Evolutionary conservation across 164 flowering plant species (phyloP).

Genomic region (Vitis vinifera): ASM3070453v1 NC_081810.1:22064001-22064500

Average conservation of each 20-base stretch:
- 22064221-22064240: slow-evolving; percentile 13
- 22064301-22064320: slow-evolving; percentile 14
- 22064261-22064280: slow-evolving; percentile 15
- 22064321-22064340: slow-evolving; percentile 22
- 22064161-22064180: not conserved
- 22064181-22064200: too few species aligned
- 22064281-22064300: slow-evolving; percentile 15
- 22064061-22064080: slow-evolving; percentile 79
- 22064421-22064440: not conserved
- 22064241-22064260: slow-evolving; percentile 17
- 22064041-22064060: slow-evolving; percentile 72
- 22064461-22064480: not conserved
- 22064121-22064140: slow-evolving; percentile 88
- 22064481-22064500: slow-evolving; percentile 4
- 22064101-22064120: slow-evolving; percentile 55
- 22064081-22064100: slow-evolving; percentile 75
- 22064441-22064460: not conserved
- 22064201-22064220: slow-evolving; percentile 10
- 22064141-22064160: slow-evolving; percentile 50
- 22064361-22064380: too few species aligned
- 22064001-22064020: slow-evolving; percentile 65
- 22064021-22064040: slow-evolving; percentile 65
- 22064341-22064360: slow-evolving; percentile 3
- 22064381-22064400: not conserved
- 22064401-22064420: not conserved